Percentiles rank a stretch among this genome's conserved stretches.
phyloP scores from a whole-genome alignment of 2,329 filamentous ascomycete genomes.

The Neoarthrinium moseri region DNA sequence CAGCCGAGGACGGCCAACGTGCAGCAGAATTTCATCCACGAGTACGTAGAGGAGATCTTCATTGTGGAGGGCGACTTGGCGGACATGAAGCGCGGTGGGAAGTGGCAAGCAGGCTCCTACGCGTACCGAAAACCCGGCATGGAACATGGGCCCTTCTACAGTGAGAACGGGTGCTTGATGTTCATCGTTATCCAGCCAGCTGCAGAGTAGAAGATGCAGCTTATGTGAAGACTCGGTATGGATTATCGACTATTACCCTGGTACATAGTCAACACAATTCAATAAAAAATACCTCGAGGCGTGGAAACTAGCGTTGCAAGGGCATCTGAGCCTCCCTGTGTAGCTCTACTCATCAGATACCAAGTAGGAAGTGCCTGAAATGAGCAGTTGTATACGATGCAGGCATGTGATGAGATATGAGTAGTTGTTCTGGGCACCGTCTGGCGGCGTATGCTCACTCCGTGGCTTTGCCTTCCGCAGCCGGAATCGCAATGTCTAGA shows the following conservation, averaged over 20 bases:
- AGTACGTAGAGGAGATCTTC: conserved; percentile 37
- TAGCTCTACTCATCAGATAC: no score
- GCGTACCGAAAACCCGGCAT: conserved; percentile 38
- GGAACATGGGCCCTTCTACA: conserved; percentile 36
- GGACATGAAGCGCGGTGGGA: conserved; percentile 26
- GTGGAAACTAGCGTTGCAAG: no score
- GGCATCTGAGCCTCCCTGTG: no score
- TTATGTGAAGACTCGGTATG: background rate
- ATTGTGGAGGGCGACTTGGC: conserved; percentile 33
- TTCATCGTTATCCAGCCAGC: conserved; percentile 21
- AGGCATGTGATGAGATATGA: no score
- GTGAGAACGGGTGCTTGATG: conserved; percentile 33
- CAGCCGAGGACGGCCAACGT: conserved; percentile 27
- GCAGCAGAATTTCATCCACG: conserved; percentile 29
- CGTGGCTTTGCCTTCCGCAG: no score
- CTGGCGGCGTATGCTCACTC: no score
- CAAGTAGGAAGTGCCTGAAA: no score
- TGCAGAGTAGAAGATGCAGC: background rate
- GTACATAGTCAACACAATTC: no score
- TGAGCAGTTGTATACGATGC: no score
- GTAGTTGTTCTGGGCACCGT: no score
- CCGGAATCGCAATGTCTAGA: no score
- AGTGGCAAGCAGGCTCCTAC: conserved; percentile 34
- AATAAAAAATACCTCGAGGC: no score
- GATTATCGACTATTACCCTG: background rate